Evolutionary conservation across 495 filamentous ascomycete species (phyloP), one percentile per base, ranked within the genome.

Genomic region (Pseudotulostoma volvatum): DNA sequence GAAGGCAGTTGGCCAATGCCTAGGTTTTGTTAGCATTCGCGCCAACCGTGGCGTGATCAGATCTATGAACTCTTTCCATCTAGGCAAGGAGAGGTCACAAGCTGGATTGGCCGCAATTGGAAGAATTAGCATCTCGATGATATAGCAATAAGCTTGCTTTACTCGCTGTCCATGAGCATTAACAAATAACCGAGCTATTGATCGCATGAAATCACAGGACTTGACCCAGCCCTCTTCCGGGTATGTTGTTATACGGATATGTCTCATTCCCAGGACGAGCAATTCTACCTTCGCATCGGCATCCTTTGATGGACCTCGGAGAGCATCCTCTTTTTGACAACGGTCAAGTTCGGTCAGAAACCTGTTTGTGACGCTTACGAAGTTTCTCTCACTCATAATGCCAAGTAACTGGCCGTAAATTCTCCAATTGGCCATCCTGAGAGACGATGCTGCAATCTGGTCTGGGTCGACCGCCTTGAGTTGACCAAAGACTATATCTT

Each of bases 401-500:
- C 90, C 90, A 8, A 99, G 66, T 13, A 96, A 61, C 49, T 93
- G 84, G 17, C 80, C 77, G 49, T 93, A 94, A 9, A 96, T 77
- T 39, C 79, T 79, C 90, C 90, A 96, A 54, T 96, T 95, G 11
- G 90, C 79, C 61, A 86, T 73, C 42, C 83, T 79, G 5, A 94
- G 69, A 3, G 82, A 74, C 1, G 84, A 93, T 8, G 70, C 67
- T 14, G 76, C 64, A 9, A 96, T 67, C 48, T 80, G 75, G 4
- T 93, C 84, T 0, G 79, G 76, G 33, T 96, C 86, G n/a, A 82
- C 79, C 13, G 73, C 77, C 50, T 82, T 86, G 13, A 97, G 61
- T 51, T 94, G 88, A 21, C 78, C 77, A 55, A 95, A 97, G 36
- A 96, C 92, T 34, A 96, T 93, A 33, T 78, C 81, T 55, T 96